phyloP scores from a whole-genome alignment of 495 filamentous ascomycete species.

The Oidiodendron maius region DNA sequence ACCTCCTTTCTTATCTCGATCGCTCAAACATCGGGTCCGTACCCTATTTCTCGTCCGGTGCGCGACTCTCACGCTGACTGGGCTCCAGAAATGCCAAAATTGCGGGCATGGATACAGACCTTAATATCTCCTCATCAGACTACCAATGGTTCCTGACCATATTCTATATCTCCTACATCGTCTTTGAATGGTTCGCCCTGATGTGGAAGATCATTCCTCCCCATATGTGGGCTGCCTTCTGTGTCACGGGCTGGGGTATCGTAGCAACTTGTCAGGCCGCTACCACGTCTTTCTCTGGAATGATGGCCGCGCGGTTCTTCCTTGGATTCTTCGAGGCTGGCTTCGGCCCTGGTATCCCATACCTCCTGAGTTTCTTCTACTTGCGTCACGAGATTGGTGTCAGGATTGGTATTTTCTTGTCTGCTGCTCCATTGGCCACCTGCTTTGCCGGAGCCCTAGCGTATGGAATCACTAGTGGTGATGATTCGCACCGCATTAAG shows the following conservation, averaged over 20 bases:
- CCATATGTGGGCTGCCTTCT: constrained; percentile 31
- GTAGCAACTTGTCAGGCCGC: constrained; percentile 55
- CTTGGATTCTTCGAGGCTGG: constrained; percentile 63
- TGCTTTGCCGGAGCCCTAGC: constrained; percentile 80
- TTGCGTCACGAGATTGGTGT: constrained; percentile 71
- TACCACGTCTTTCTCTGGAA: constrained; percentile 51
- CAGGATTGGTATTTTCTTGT: constrained; percentile 69
- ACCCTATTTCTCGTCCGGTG: not conserved
- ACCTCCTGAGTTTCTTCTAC: constrained; percentile 80
- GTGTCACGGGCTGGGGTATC: constrained; percentile 37
- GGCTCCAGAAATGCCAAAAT: constrained; percentile 54
- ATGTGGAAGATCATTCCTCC: constrained; percentile 42
- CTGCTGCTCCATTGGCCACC: constrained; percentile 74
- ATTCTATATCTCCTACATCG: constrained; percentile 65
- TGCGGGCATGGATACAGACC: constrained; percentile 36
- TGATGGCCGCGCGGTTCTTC: constrained; percentile 64
- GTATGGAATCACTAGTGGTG: constrained; percentile 72
- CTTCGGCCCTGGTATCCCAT: constrained; percentile 67
- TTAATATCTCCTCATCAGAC: constrained; percentile 33
- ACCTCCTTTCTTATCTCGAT: constrained; percentile 61
- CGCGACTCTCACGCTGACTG: constrained; percentile 36
- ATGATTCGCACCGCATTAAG: constrained; percentile 45
- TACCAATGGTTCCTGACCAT: constrained; percentile 71
- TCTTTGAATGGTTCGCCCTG: constrained; percentile 64
- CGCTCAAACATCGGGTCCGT: constrained; percentile 49